Conservation (phyloP, 148 eudicot genomes). For the Rhododendron mucronatum region DNA sequence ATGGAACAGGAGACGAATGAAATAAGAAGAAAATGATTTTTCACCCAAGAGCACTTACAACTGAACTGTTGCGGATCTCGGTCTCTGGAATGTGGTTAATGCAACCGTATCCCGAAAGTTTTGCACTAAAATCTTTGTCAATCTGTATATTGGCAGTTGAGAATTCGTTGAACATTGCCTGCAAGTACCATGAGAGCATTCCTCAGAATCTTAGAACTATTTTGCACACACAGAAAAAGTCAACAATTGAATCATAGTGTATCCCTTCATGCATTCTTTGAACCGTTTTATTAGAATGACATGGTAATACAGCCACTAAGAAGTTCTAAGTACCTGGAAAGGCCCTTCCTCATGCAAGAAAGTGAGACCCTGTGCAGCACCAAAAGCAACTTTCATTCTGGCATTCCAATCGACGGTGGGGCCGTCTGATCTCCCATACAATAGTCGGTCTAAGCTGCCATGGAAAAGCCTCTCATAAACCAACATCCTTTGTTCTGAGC, state of each 20-base stretch:
- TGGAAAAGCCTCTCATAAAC: constrained; percentile 90
- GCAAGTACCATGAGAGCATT: constrained; percentile 12
- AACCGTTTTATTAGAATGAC: neutral
- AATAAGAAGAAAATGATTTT: neutral
- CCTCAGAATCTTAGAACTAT: neutral
- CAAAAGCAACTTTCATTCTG: constrained; percentile 68
- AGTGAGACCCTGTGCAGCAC: constrained; percentile 92
- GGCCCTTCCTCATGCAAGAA: constrained; percentile 96
- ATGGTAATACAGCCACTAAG: neutral
- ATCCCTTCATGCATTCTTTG: neutral
- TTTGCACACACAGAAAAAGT: neutral
- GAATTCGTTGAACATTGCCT: constrained; percentile 95
- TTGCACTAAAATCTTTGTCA: constrained; percentile 91
- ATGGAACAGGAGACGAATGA: neutral
- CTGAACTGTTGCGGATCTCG: constrained; percentile 41
- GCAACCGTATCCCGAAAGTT: constrained; percentile 95
- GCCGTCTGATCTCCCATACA: constrained; percentile 72
- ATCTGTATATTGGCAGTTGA: constrained; percentile 91
- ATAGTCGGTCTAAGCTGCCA: constrained; percentile 82
- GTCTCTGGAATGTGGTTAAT: constrained; percentile 66
- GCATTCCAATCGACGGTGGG: constrained; percentile 87
- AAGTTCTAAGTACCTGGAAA: constrained; percentile 62
- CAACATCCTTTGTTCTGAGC: constrained; percentile 75
- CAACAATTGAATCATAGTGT: neutral
- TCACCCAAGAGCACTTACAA: constrained; percentile 44